Percentiles rank a stretch among this genome's conserved stretches.
These are phyloP conservation scores for Sicyos baderoa DNA, from an alignment of 306 rosid species.

Conservation along the genomic window DNA sequence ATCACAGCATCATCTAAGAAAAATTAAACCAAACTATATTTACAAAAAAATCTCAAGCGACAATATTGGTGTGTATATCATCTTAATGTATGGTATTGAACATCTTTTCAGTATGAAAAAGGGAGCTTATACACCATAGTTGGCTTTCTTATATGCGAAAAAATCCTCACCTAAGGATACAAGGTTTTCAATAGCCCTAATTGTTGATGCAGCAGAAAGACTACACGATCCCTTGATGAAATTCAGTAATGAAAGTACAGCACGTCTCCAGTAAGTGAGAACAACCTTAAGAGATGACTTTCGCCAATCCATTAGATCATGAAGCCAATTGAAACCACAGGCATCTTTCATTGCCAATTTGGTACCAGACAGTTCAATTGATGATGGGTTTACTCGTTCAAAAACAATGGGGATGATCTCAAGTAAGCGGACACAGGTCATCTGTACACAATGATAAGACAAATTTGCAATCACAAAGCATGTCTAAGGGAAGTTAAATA, in stretches of 20 bases:
- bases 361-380: constrained; percentile 29
- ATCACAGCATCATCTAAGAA: constrained; percentile 46
- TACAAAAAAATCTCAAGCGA: constrained; percentile 21
- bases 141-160: background rate
- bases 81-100: background rate
- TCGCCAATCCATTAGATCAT: constrained; percentile 83
- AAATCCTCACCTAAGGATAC: constrained; percentile 50
- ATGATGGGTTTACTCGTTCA: constrained; percentile 34
- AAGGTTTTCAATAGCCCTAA: constrained; percentile 56
- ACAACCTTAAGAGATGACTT: constrained; percentile 81
- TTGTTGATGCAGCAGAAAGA: constrained; percentile 34
- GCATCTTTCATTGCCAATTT: constrained; percentile 29
- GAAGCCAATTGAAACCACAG: constrained; percentile 60
- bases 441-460: constrained; percentile 44
- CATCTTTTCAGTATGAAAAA: constrained; percentile 3
- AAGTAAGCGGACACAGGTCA: constrained; percentile 91
- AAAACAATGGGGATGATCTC: constrained; percentile 76
- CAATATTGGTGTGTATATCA: background rate
- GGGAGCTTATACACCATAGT: background rate
- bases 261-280: constrained; percentile 71
- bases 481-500: background rate
- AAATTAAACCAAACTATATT: constrained; percentile 21
- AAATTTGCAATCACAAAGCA: background rate
- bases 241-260: constrained; percentile 52
- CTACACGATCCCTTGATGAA: constrained; percentile 46